Conservation (phyloP, 2,329 filamentous ascomycete genomes). For the Fusarium sp. region DNA sequence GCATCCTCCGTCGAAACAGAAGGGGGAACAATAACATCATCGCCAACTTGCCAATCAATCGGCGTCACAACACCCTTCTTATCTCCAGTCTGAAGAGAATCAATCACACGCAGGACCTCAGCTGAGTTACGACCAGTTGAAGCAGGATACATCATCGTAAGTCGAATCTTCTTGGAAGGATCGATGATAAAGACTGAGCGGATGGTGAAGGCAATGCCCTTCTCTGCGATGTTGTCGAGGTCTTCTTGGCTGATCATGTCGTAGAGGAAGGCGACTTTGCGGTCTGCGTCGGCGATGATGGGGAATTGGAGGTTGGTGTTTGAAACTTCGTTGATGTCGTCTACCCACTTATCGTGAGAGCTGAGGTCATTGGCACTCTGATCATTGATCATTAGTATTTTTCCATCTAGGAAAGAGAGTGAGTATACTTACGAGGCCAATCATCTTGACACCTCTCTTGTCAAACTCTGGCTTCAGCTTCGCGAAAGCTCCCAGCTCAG, state of each 20-base stretch:
- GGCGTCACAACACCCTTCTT: slow-evolving; percentile 87
- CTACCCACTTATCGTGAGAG: slow-evolving; percentile 14
- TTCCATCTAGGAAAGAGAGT: rapidly evolving
- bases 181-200: slow-evolving; percentile 94
- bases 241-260: slow-evolving; percentile 76
- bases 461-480: neutral
- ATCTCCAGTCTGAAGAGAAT: slow-evolving; percentile 83
- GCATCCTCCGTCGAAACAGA: slow-evolving; percentile 83
- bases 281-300: slow-evolving; percentile 15
- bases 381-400: rapidly evolving
- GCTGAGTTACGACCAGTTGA: slow-evolving; percentile 84
- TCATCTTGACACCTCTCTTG: neutral
- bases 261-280: slow-evolving; percentile 7
- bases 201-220: slow-evolving; percentile 90
- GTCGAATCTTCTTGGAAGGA: slow-evolving; percentile 88
- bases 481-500: neutral
- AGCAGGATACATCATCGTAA: slow-evolving; percentile 91
- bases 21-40: slow-evolving; percentile 91
- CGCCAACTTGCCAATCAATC: slow-evolving; percentile 87
- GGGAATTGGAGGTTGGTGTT: slow-evolving; percentile 17
- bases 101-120: slow-evolving; percentile 79
- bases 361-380: slow-evolving; percentile 5
- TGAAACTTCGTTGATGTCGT: slow-evolving; percentile 12
- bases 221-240: slow-evolving; percentile 79
- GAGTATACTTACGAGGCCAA: neutral